These are phyloP conservation scores for Fusarium mexicanum DNA, from an alignment of 2,329 filamentous ascomycete species.

Conservation along the genomic window DNA sequence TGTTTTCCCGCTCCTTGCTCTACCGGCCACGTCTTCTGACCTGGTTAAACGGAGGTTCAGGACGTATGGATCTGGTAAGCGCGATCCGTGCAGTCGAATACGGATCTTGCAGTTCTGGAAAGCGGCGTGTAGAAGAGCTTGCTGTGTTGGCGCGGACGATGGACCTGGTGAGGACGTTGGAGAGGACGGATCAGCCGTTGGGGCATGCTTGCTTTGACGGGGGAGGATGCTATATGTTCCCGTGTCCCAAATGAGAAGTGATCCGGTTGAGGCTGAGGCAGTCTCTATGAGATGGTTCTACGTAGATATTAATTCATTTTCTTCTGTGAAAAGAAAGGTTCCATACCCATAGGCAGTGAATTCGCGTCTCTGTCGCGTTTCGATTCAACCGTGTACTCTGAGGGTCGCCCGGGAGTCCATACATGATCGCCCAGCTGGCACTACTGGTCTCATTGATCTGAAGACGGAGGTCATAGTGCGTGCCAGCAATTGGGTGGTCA, in stretches of 20 bases:
- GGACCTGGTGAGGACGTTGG: slow-evolving; percentile 26
- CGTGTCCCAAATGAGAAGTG: slow-evolving; percentile 70
- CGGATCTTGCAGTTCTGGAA: slow-evolving; percentile 67
- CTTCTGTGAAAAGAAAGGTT: neutral
- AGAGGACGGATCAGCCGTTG: slow-evolving; percentile 45
- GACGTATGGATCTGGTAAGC: slow-evolving; percentile 63
- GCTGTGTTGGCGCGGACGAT: slow-evolving; percentile 47
- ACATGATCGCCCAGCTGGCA: slow-evolving; percentile 72
- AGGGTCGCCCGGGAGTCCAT: slow-evolving; percentile 67
- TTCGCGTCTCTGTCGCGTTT: slow-evolving; percentile 69
- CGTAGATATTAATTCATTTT: neutral
- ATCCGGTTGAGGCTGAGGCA: slow-evolving; percentile 63
- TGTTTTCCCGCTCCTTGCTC: slow-evolving; percentile 34
- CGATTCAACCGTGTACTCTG: slow-evolving; percentile 64
- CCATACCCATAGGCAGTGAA: slow-evolving; percentile 68
- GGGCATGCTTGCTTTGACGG: slow-evolving; percentile 47
- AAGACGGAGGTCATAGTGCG: slow-evolving; percentile 74
- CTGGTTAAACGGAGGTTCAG: slow-evolving; percentile 63
- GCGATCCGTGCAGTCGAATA: slow-evolving; percentile 62
- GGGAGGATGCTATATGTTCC: slow-evolving; percentile 66
- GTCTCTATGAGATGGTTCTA: slow-evolving; percentile 71
- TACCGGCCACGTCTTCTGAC: slow-evolving; percentile 51
- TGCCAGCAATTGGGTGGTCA: slow-evolving; percentile 74
- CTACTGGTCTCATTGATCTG: slow-evolving; percentile 76
- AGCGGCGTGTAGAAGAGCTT: slow-evolving; percentile 60